Evolutionary conservation across 805 yeast species (phyloP).

Genomic region (Candida stauntonica): DNA sequence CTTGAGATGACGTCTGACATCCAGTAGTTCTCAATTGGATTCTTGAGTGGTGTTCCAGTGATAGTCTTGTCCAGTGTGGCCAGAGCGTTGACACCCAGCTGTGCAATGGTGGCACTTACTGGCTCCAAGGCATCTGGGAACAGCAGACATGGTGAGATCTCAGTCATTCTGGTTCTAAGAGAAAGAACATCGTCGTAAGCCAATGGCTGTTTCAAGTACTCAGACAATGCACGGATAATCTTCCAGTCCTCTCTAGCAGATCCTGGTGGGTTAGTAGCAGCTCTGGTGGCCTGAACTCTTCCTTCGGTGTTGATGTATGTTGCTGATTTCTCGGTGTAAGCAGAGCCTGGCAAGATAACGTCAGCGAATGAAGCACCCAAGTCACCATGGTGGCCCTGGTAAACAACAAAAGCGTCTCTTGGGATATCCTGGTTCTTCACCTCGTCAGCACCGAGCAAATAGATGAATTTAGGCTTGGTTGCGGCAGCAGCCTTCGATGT

Average conservation of each 20-base stretch:
- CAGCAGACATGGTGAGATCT: slow-evolving; percentile 76
- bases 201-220: slow-evolving; percentile 63
- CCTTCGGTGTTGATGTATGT: slow-evolving; percentile 90
- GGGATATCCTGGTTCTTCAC: slow-evolving; percentile 65
- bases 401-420: slow-evolving; percentile 79
- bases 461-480: slow-evolving; percentile 67
- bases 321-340: slow-evolving; percentile 82
- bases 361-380: slow-evolving; percentile 85
- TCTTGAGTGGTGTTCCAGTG: slow-evolving; percentile 47
- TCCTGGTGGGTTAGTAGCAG: slow-evolving; percentile 85
- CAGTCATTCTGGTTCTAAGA: slow-evolving; percentile 64
- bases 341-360: slow-evolving; percentile 81
- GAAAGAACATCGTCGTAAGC: slow-evolving; percentile 73
- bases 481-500: slow-evolving; percentile 34
- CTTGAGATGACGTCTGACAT: slow-evolving; percentile 85
- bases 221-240: slow-evolving; percentile 76
- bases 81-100: slow-evolving; percentile 49
- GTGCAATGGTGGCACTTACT: slow-evolving; percentile 50
- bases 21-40: slow-evolving; percentile 79
- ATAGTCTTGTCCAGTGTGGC: slow-evolving; percentile 36
- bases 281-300: slow-evolving; percentile 78
- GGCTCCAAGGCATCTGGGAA: slow-evolving; percentile 74
- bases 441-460: slow-evolving; percentile 84
- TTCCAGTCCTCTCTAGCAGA: slow-evolving; percentile 92
- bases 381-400: slow-evolving; percentile 93